These are phyloP conservation scores for Leccinum griseonigrum DNA, from an alignment of 1,284 basidiomycete genomes.

Conservation along the genomic window DNA sequence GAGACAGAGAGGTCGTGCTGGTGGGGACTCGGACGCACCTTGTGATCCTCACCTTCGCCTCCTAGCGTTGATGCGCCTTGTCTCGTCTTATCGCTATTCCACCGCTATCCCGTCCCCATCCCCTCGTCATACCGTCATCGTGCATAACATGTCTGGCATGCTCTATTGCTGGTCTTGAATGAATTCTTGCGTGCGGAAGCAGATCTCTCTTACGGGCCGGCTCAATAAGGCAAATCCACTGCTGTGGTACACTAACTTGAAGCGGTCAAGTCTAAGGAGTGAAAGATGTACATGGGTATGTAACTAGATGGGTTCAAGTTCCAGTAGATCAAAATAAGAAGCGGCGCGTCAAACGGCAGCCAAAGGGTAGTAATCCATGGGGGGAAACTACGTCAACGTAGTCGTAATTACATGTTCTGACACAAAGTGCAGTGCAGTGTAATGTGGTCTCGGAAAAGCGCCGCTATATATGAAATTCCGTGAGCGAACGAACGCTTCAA, in stretches of 20 bases:
- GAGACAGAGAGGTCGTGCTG: no score
- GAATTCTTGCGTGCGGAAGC: background rate
- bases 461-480: conserved; percentile 42
- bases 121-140: no score
- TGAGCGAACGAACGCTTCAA: conserved; percentile 3
- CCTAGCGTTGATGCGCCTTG: no score
- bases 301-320: conserved; percentile 23
- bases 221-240: no score
- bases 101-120: no score
- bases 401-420: conserved; percentile 67
- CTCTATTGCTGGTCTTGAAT: background rate
- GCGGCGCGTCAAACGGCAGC: conserved; percentile 8
- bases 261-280: conserved; percentile 17
- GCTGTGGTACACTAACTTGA: conserved; percentile 32
- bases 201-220: background rate
- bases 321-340: conserved; percentile 17
- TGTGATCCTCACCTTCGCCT: no score
- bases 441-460: conserved; percentile 68
- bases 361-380: conserved; percentile 5
- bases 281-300: conserved; percentile 23
- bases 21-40: no score
- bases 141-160: background rate
- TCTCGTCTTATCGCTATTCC: no score
- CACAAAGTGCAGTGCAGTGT: conserved; percentile 70
- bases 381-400: conserved; percentile 8